Evolutionary conservation across 176 grass and related monocot genomes (phyloP).

Genomic region (Cenchrus fungigraminus): DNA sequence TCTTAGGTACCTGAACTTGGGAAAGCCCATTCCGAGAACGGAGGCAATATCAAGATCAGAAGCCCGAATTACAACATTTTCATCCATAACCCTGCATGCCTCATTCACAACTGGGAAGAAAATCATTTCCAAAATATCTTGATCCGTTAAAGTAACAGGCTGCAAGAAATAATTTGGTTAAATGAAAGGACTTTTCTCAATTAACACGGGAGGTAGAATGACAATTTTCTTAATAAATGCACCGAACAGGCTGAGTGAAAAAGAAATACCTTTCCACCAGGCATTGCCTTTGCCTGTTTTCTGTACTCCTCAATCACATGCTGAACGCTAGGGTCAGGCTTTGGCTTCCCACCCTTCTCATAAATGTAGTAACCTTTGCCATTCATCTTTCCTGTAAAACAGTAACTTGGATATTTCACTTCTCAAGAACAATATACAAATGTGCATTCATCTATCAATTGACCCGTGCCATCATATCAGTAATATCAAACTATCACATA

Average conservation of each 20-base stretch:
- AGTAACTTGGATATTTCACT: neutral
- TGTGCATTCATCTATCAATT: neutral
- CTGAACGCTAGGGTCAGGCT: slow-evolving; percentile 87
- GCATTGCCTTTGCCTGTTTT: slow-evolving; percentile 62
- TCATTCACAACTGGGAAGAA: slow-evolving; percentile 99
- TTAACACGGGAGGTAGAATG: slow-evolving; percentile 11
- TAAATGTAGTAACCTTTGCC: slow-evolving; percentile 96
- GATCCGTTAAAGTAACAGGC: slow-evolving; percentile 76
- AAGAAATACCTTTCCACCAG: slow-evolving; percentile 76
- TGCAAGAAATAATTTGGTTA: slow-evolving; percentile 46
- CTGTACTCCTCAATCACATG: slow-evolving; percentile 74
- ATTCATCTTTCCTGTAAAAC: slow-evolving; percentile 75
- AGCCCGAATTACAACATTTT: slow-evolving; percentile 79
- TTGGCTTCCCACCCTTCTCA: slow-evolving; percentile 97
- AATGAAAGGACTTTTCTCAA: slow-evolving; percentile 14
- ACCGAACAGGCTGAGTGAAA: slow-evolving; percentile 18
- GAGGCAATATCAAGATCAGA: slow-evolving; percentile 96
- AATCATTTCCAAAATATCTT: slow-evolving; percentile 94
- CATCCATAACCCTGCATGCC: slow-evolving; percentile 94
- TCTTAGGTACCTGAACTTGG: slow-evolving; percentile 78
- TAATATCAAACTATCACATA: slow-evolving; percentile 13
- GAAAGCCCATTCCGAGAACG: slow-evolving; percentile 98
- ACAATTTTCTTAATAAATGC: slow-evolving; percentile 19
- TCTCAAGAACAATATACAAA: neutral
- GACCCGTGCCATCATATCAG: slow-evolving; percentile 11